A percentile compares a stretch with the other conserved stretches of the same genome.
Evolutionary conservation across 2,329 filamentous ascomycete genomes (phyloP).

Genomic region (Neonectria hederae): DNA sequence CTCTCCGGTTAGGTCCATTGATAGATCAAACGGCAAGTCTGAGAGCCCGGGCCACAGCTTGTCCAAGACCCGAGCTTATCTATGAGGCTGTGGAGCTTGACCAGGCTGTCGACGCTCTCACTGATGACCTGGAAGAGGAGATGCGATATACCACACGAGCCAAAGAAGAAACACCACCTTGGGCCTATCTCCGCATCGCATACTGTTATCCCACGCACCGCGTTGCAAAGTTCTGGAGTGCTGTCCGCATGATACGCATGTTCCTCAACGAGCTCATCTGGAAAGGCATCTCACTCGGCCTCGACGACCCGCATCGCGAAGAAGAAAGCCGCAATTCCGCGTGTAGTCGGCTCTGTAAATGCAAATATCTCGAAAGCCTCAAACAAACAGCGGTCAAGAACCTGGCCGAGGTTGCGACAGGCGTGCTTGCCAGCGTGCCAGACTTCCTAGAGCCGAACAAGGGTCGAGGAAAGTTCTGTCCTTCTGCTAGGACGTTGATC

Average conservation of each 20-base stretch:
- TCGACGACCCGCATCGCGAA: background rate
- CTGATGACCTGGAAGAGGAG: background rate
- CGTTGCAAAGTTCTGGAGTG: slow-evolving; percentile 40
- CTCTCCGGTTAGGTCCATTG: slow-evolving; percentile 26
- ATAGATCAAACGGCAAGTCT: slow-evolving; percentile 32
- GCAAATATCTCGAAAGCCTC: slow-evolving; percentile 10
- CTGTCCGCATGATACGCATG: slow-evolving; percentile 38
- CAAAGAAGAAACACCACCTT: slow-evolving; percentile 4
- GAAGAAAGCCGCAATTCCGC: no score
- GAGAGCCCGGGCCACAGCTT: slow-evolving; percentile 13
- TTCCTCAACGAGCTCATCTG: slow-evolving; percentile 35
- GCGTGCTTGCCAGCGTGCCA: slow-evolving; percentile 36
- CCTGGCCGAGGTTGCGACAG: slow-evolving; percentile 30
- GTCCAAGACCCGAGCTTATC: slow-evolving; percentile 16
- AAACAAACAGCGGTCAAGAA: slow-evolving; percentile 15
- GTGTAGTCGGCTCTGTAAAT: background rate
- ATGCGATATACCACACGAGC: slow-evolving; percentile 17
- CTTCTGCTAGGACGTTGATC: slow-evolving; percentile 35
- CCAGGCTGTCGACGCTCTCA: slow-evolving; percentile 18
- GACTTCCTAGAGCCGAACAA: slow-evolving; percentile 25
- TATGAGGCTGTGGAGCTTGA: slow-evolving; percentile 35
- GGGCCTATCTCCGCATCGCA: slow-evolving; percentile 29
- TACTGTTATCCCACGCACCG: slow-evolving; percentile 32
- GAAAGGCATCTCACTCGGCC: background rate
- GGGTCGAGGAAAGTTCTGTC: slow-evolving; percentile 24